Percentiles rank a stretch among this genome's conserved stretches.
Conservation (phyloP, 768 basidiomycete genomes). For the Naganishia kalamii region DNA sequence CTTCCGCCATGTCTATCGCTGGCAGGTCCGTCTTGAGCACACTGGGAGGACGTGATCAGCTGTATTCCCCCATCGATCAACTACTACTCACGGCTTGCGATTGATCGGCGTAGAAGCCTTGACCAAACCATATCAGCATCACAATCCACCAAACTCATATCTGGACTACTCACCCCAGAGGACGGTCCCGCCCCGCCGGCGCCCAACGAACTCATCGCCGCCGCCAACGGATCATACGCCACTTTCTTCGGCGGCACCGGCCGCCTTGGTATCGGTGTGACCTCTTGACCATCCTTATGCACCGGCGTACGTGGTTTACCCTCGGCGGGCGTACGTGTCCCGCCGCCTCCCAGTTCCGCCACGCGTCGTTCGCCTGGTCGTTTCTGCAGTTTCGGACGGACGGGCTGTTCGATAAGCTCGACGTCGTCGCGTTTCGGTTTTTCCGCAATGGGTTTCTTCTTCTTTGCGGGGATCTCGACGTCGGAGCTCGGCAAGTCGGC, state of each 20-base stretch:
- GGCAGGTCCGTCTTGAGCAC: neutral
- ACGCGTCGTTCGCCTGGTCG: neutral
- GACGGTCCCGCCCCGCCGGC: neutral
- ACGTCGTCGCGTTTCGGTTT: neutral
- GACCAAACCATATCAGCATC: neutral
- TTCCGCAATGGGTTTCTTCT: neutral
- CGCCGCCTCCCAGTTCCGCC: neutral
- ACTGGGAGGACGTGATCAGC: neutral
- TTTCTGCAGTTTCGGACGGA: neutral
- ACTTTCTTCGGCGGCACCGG: neutral
- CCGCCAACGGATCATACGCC: neutral
- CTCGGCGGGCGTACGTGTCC: neutral
- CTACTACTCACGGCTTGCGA: conserved; percentile 3
- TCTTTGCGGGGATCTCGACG: neutral
- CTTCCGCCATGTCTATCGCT: neutral
- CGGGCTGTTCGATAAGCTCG: neutral
- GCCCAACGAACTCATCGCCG: conserved; percentile 4
- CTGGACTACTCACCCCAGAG: neutral
- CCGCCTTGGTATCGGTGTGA: neutral
- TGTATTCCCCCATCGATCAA: neutral
- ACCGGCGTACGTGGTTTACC: neutral
- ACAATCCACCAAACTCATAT: neutral
- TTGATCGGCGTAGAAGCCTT: neutral
- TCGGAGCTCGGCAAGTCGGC: neutral
- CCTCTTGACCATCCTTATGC: too few species aligned